These are phyloP conservation scores for Pichia phayaonensis DNA, from an alignment of 805 yeast species.

Conservation along the genomic window DNA sequence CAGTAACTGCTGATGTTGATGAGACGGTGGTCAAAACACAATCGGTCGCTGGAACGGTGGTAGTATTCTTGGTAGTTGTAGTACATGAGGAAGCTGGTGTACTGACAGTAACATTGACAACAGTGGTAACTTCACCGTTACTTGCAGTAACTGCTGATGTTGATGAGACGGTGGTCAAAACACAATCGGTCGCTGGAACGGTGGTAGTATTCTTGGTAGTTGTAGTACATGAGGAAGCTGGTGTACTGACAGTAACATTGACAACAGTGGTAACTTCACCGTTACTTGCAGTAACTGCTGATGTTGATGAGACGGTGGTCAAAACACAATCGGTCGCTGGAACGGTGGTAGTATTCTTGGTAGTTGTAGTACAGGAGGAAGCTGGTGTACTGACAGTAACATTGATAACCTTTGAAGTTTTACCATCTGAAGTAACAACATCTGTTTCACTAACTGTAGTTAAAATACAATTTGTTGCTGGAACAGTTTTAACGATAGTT, in stretches of 20 bases:
- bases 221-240: not conserved
- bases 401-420: not conserved
- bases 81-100: not conserved
- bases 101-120: not conserved
- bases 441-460: not conserved
- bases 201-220: too few species aligned
- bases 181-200: not conserved
- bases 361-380: not conserved
- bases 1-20: not conserved
- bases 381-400: not conserved
- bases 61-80: not conserved
- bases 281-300: not conserved
- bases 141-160: not conserved
- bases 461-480: not conserved
- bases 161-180: not conserved
- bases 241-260: not conserved
- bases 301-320: not conserved
- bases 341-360: not conserved
- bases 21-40: not conserved
- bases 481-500: not conserved
- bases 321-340: not conserved
- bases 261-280: not conserved
- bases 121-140: not conserved
- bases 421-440: not conserved
- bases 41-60: not conserved